Percentiles rank a stretch among this genome's conserved stretches.
These are phyloP conservation scores for Candida ortonii DNA, from an alignment of 805 yeast genomes.

Conservation along the genomic window DNA sequence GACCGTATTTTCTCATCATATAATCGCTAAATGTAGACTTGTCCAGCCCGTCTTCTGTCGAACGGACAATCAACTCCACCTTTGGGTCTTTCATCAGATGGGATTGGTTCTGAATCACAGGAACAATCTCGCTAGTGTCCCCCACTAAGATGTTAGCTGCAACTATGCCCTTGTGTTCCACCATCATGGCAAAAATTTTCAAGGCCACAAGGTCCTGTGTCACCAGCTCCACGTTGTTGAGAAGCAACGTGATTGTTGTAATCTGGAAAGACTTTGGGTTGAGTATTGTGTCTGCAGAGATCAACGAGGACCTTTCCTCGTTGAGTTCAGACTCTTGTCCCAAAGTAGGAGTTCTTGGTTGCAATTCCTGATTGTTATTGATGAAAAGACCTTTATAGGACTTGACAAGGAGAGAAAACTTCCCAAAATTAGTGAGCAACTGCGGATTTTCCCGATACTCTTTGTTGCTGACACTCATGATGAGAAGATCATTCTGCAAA, in stretches of 20 bases:
- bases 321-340: constrained; percentile 1
- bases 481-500: constrained; percentile 22
- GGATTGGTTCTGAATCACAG: constrained; percentile 8
- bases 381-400: constrained; percentile 25
- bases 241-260: constrained; percentile 22
- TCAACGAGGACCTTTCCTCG: constrained; percentile 13
- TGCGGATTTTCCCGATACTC: constrained; percentile 18
- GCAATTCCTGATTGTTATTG: constrained; percentile 26
- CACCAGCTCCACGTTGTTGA: constrained; percentile 16
- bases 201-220: constrained; percentile 24
- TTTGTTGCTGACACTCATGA: constrained; percentile 23
- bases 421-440: constrained; percentile 13
- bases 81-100: constrained; percentile 10
- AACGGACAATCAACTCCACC: constrained; percentile 8
- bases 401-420: constrained; percentile 10
- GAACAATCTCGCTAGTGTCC: constrained; percentile 9
- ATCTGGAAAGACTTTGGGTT: constrained; percentile 29
- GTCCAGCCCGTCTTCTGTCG: constrained; percentile 1
- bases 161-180: constrained; percentile 19
- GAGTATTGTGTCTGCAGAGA: constrained; percentile 27
- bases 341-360: not conserved
- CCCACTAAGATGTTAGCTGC: constrained; percentile 12
- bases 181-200: constrained; percentile 24
- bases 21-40: constrained; percentile 7
- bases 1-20: constrained; percentile 6